Evolutionary conservation across 2,329 filamentous ascomycete species (phyloP).

Genomic region (Scytalidium lignicola): DNA sequence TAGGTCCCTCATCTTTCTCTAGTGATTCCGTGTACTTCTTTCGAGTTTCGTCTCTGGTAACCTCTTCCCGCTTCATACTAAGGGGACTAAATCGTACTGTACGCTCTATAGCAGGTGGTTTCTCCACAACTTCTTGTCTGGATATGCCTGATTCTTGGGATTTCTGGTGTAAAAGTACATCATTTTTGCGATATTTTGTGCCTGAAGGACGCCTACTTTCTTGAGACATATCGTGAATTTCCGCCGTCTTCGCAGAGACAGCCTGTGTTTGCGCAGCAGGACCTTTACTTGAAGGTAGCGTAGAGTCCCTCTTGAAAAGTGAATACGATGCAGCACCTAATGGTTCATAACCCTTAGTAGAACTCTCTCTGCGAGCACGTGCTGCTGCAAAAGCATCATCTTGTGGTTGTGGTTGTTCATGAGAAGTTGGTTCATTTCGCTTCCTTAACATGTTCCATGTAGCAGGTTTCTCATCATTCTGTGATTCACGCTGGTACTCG

Average conservation of each 20-base stretch:
- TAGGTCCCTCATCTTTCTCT: slow-evolving; percentile 2
- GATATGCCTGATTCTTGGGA: neutral
- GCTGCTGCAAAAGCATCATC: neutral
- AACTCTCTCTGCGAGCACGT: neutral
- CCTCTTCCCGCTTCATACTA: neutral
- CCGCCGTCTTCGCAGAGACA: neutral
- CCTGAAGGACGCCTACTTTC: neutral
- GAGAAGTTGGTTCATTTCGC: neutral
- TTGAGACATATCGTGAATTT: neutral
- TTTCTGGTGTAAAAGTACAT: neutral
- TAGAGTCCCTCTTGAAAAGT: neutral
- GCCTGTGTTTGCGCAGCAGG: neutral
- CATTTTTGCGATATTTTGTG: neutral
- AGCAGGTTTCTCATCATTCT: neutral
- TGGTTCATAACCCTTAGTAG: neutral
- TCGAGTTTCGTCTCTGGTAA: neutral
- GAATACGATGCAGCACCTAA: neutral
- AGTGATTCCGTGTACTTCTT: neutral
- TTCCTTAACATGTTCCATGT: neutral
- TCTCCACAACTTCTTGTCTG: neutral
- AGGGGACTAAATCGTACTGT: too few species aligned
- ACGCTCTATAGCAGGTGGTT: too few species aligned
- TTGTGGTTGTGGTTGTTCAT: neutral
- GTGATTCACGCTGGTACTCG: neutral
- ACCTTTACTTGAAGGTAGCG: neutral